Evolutionary conservation across 345 rosid genomes (phyloP).

Genomic region (Eucalyptus rudis): DNA sequence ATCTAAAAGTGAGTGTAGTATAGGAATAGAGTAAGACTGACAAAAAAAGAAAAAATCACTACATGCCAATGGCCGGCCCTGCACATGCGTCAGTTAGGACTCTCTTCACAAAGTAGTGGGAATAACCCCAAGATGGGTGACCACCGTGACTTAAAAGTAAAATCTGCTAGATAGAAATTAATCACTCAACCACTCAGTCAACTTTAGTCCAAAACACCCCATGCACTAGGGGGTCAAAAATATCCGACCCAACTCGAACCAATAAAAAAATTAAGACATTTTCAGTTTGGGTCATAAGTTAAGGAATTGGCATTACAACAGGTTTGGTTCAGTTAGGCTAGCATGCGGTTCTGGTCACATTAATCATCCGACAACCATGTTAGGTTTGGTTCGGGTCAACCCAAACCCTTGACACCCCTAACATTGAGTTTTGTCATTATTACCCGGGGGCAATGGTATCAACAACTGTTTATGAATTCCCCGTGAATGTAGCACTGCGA

Average conservation of each 20-base stretch:
- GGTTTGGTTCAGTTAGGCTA: not conserved
- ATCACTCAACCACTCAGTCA: not conserved
- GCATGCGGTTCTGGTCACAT: rapidly evolving
- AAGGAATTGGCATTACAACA: rapidly evolving
- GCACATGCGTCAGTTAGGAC: not conserved
- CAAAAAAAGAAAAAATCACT: too few species aligned
- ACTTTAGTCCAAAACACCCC: too few species aligned
- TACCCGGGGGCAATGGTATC: not conserved
- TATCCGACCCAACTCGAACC: too few species aligned
- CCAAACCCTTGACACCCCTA: not conserved
- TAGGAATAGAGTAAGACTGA: too few species aligned
- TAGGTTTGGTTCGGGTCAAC: not conserved
- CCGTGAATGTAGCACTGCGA: not conserved
- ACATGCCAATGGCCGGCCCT: not conserved
- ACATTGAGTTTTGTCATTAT: not conserved
- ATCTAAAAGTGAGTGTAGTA: too few species aligned
- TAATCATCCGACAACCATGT: rapidly evolving
- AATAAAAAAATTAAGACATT: rapidly evolving
- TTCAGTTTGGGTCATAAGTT: rapidly evolving
- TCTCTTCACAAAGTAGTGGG: not conserved
- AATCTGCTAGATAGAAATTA: not conserved
- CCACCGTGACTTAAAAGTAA: not conserved
- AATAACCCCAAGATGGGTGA: not conserved
- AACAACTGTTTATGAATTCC: not conserved
- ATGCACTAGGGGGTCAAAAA: not conserved